Conservation (phyloP, 208 protist species). For the Trypanosoma caninum region DNA sequence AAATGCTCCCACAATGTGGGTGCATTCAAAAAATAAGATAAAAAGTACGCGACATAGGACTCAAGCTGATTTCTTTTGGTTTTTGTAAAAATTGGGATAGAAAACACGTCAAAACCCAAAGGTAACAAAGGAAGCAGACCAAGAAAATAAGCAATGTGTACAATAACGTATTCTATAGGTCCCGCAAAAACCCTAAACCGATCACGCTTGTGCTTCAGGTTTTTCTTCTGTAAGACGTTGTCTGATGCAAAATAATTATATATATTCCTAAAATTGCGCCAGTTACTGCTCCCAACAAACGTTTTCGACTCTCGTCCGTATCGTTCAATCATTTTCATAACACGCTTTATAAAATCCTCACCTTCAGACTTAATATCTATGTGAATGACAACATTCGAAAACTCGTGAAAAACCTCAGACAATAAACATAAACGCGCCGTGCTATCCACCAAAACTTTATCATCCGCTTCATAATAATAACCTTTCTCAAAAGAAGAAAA, state of each 20-base stretch:
- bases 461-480: constrained; percentile 41
- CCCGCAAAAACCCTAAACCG: constrained; percentile 58
- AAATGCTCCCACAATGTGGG: constrained; percentile 70
- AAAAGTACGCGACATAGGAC: constrained; percentile 19
- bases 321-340: constrained; percentile 61
- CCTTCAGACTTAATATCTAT: constrained; percentile 71
- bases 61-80: constrained; percentile 27
- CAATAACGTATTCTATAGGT: constrained; percentile 35
- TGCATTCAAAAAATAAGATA: constrained; percentile 45
- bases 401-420: constrained; percentile 60
- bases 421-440: constrained; percentile 61
- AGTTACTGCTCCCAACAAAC: constrained; percentile 67
- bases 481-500: constrained; percentile 38
- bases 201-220: constrained; percentile 30
- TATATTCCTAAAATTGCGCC: constrained; percentile 42
- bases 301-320: constrained; percentile 49
- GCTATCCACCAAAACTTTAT: constrained; percentile 42
- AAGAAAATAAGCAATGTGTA: constrained; percentile 56
- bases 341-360: constrained; percentile 35
- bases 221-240: background rate
- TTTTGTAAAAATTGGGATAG: constrained; percentile 63
- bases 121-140: constrained; percentile 59
- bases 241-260: constrained; percentile 38
- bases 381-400: constrained; percentile 58
- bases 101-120: constrained; percentile 69